These are phyloP conservation scores for Cajanus cajan DNA, from an alignment of 306 rosid genomes.

Conservation along the genomic window DNA sequence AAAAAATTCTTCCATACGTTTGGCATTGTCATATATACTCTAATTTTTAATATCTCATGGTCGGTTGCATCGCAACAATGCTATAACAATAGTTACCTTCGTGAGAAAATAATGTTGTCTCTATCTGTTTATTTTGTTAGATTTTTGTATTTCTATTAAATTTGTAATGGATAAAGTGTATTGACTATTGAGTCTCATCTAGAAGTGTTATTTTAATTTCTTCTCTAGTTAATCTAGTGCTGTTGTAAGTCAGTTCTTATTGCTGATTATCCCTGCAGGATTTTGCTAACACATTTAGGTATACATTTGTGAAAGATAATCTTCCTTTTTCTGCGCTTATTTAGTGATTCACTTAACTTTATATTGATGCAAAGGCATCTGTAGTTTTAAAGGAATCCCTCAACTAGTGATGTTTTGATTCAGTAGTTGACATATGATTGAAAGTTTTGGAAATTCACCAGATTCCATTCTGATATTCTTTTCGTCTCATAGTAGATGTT, in stretches of 20 bases:
- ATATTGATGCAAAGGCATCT: background rate
- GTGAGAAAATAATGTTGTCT: background rate
- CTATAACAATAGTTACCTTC: background rate
- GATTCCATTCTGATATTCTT: too few relatives aligned
- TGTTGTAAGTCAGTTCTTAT: background rate
- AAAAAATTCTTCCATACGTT: background rate
- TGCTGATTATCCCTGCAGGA: background rate
- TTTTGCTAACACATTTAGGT: background rate
- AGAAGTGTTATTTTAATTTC: background rate
- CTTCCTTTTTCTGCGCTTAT: background rate
- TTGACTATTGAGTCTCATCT: too few relatives aligned
- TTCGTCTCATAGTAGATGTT: too few relatives aligned
- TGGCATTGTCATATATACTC: background rate
- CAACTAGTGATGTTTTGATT: background rate
- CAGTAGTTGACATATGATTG: background rate
- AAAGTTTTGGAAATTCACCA: background rate
- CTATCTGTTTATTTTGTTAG: background rate
- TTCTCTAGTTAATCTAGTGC: background rate
- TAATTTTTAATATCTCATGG: background rate
- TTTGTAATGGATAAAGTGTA: background rate
- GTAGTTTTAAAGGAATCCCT: background rate
- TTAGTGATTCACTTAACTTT: background rate
- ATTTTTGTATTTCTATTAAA: background rate
- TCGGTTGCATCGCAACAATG: background rate
- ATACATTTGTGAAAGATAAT: background rate